Evolutionary conservation across 805 yeast species (phyloP).

Genomic region (Ascoidea asiatica): DNA sequence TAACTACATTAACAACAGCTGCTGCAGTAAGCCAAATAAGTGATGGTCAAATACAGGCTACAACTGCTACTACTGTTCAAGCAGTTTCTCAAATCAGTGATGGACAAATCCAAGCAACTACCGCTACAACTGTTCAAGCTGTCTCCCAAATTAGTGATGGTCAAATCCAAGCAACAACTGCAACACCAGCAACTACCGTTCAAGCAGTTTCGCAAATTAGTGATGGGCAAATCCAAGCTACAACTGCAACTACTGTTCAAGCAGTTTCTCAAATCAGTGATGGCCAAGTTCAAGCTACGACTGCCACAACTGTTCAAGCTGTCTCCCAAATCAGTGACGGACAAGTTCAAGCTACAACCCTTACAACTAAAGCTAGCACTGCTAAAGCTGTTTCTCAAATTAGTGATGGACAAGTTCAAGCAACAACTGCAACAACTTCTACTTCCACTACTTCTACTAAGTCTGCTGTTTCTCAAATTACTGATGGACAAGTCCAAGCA

Average conservation of each 20-base stretch:
- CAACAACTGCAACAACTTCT: slow-evolving; percentile 13
- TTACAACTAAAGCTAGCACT: slow-evolving; percentile 13
- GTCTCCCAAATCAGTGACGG: slow-evolving; percentile 18
- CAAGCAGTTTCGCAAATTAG: slow-evolving; percentile 15
- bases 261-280: slow-evolving; percentile 25
- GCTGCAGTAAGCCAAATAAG: slow-evolving; percentile 8
- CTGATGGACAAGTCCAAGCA: slow-evolving; percentile 27
- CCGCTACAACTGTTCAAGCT: slow-evolving; percentile 10
- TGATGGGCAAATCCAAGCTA: slow-evolving; percentile 20
- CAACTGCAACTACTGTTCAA: slow-evolving; percentile 18
- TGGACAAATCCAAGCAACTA: slow-evolving; percentile 24
- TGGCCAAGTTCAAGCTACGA: slow-evolving; percentile 25
- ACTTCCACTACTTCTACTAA: slow-evolving; percentile 10
- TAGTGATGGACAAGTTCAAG: slow-evolving; percentile 19
- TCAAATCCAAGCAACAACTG: slow-evolving; percentile 20
- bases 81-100: slow-evolving; percentile 24
- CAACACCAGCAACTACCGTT: slow-evolving; percentile 7
- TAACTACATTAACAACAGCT: slow-evolving; percentile 3
- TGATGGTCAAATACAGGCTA: slow-evolving; percentile 12
- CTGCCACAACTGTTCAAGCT: slow-evolving; percentile 11
- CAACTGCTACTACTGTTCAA: slow-evolving; percentile 8
- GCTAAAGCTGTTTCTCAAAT: slow-evolving; percentile 16
- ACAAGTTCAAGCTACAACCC: slow-evolving; percentile 16
- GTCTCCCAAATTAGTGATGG: slow-evolving; percentile 23
- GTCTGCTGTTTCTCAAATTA: slow-evolving; percentile 20